Evolutionary conservation across 1,139 yeast genomes (phyloP).

Genomic region (Maudiozyma humilis): DNA sequence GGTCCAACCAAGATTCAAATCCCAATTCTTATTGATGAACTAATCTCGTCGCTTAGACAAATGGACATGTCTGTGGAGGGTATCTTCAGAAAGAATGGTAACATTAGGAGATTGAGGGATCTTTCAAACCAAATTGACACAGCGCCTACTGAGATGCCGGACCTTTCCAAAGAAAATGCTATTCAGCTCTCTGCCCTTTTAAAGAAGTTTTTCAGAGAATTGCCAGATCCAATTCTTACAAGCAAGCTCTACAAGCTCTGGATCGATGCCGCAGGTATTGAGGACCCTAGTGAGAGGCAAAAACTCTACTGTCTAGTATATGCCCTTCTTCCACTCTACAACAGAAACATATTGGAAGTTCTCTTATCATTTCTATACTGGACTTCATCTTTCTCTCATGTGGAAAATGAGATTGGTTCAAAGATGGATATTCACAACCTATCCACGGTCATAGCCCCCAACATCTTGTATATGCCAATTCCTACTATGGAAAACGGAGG

Average conservation of each 20-base stretch:
- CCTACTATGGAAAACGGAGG: slow-evolving; percentile 14
- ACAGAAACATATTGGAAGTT: slow-evolving; percentile 83
- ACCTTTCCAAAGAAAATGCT: slow-evolving; percentile 69
- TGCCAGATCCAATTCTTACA: slow-evolving; percentile 87
- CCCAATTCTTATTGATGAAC: slow-evolving; percentile 82
- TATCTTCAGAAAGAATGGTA: slow-evolving; percentile 92
- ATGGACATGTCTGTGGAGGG: slow-evolving; percentile 97
- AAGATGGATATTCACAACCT: slow-evolving; percentile 95
- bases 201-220: slow-evolving; percentile 84
- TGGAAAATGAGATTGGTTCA: slow-evolving; percentile 80
- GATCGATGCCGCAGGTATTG: slow-evolving; percentile 62
- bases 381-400: slow-evolving; percentile 93
- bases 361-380: slow-evolving; percentile 79
- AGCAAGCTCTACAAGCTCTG: slow-evolving; percentile 69
- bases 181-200: slow-evolving; percentile 90
- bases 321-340: slow-evolving; percentile 71
- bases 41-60: slow-evolving; percentile 73
- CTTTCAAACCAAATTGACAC: slow-evolving; percentile 68
- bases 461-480: slow-evolving; percentile 50
- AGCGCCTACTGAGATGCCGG: slow-evolving; percentile 65
- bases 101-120: slow-evolving; percentile 72
- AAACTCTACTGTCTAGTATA: slow-evolving; percentile 62
- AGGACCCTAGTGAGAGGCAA: slow-evolving; percentile 43
- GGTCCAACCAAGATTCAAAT: slow-evolving; percentile 75
- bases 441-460: slow-evolving; percentile 94